Evolutionary conservation across 2,329 filamentous ascomycete genomes (phyloP).

Genomic region (Diaporthe sp.): DNA sequence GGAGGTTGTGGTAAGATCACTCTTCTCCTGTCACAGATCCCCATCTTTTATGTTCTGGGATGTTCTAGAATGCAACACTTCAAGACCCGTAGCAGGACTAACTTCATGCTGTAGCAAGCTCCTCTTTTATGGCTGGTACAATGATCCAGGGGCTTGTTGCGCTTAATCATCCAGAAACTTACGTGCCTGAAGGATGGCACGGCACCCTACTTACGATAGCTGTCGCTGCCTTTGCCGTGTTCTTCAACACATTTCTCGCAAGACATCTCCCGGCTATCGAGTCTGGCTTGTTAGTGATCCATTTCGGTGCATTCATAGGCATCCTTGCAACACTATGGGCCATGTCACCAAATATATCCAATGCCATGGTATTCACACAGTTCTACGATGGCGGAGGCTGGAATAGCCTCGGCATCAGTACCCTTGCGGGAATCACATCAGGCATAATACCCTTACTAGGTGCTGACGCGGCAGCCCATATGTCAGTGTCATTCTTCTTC

Average conservation of each 20-base stretch:
- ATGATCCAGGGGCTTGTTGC: slow-evolving; percentile 56
- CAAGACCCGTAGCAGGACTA: too few species aligned
- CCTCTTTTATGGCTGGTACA: slow-evolving; percentile 53
- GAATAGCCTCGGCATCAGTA: slow-evolving; percentile 46
- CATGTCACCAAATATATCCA: slow-evolving; percentile 42
- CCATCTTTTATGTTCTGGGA: too few species aligned
- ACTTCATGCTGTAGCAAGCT: too few species aligned
- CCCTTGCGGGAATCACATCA: slow-evolving; percentile 51
- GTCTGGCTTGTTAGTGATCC: slow-evolving; percentile 53
- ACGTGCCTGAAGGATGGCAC: slow-evolving; percentile 50
- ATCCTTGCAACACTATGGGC: slow-evolving; percentile 51
- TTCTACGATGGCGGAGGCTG: slow-evolving; percentile 46
- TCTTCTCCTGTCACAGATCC: too few species aligned
- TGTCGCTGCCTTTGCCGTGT: slow-evolving; percentile 50
- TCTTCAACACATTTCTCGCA: slow-evolving; percentile 57
- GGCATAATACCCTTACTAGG: slow-evolving; percentile 47
- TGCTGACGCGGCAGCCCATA: slow-evolving; percentile 44
- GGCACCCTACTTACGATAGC: slow-evolving; percentile 55
- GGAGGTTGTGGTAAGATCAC: slow-evolving; percentile 50
- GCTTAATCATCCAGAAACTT: slow-evolving; percentile 47
- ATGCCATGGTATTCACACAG: slow-evolving; percentile 43
- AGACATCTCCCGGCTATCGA: slow-evolving; percentile 53
- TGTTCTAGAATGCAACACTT: too few species aligned
- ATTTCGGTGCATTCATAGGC: slow-evolving; percentile 54
- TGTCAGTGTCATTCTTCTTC: too few species aligned